Base-by-base conservation (phyloP, 2,329 filamentous ascomycete species). In the Biscogniauxia mediterranea region DNA sequence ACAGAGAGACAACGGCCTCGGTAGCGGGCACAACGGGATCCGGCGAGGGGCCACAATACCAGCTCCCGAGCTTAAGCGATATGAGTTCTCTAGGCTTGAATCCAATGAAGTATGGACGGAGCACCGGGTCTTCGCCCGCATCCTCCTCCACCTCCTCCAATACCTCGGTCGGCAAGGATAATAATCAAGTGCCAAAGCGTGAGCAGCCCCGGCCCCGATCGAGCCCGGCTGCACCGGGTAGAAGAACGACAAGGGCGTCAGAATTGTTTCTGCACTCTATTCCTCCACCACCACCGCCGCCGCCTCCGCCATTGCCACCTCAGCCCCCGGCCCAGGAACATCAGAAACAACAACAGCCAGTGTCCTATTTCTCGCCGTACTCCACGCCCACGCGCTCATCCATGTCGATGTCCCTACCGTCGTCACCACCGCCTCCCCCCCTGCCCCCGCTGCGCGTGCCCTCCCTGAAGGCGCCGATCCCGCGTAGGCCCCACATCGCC, bases 391-490 rank as follows among this genome's bases (percentile, higher is more conserved):
- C 26, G 21, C 52, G 20, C 19, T 28, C 26, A 1, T 38, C 52
- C 13, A 19, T 19, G n/a, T 32, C 26, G 3, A 25, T 38, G n/a
- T 26, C 52, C 5, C 52, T 19, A 19, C 23, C 52, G 23, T n/a
- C 52, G 52, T 20, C 52, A 6, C 25, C 52, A 15, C n/a, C 52
- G 23, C 21, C 26, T 6, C 51, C 51, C 9, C 51, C 15, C 2
- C 2, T 52, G 51, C 51, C 51, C 51, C 20, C 38, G 13, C 38
- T 46, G 38, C 38, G 38, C 38, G 17, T 46, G 17, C 38, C 38
- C 7, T 52, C 56, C n/a, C 28, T 65, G 17, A 56, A 57, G 38
- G 52, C 63, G 3, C 63, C 65, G 7, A 32, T 62, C 28, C 65
- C 65, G 6, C 50, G 23, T 17, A 59, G 63, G n/a, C 63, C 58